Conservation (phyloP, 179 eudicot genomes). For the Beta corolliflora region DNA sequence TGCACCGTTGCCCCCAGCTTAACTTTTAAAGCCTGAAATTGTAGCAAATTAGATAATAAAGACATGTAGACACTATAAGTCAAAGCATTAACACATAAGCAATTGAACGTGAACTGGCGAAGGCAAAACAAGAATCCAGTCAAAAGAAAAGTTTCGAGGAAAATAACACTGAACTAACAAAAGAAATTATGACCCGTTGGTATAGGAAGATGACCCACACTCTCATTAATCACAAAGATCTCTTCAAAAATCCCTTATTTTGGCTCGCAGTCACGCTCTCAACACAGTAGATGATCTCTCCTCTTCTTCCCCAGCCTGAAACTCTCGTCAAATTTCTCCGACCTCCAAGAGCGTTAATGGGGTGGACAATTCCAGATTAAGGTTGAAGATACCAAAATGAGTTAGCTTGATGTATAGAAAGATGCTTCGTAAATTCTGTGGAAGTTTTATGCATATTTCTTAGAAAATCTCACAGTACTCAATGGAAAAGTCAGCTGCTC, state of each 20-base stretch:
- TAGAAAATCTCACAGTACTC: neutral
- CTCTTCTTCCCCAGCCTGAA: neutral
- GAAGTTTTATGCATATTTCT: neutral
- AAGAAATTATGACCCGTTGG: neutral
- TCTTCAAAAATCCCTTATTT: neutral
- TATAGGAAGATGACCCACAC: neutral
- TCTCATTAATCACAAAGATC: neutral
- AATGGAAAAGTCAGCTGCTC: neutral
- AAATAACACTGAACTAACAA: neutral
- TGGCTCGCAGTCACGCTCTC: neutral
- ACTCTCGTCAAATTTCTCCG: neutral
- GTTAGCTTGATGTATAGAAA: neutral
- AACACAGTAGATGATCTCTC: neutral
- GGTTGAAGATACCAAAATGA: neutral
- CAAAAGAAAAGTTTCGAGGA: no score
- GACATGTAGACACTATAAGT: neutral
- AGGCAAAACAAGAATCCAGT: neutral
- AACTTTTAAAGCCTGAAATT: slow-evolving; percentile 69
- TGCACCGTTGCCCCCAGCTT: slow-evolving; percentile 75
- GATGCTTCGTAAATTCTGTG: neutral
- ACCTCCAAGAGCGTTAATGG: neutral
- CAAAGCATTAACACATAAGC: neutral
- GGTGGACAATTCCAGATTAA: neutral
- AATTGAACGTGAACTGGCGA: neutral
- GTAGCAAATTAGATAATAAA: slow-evolving; percentile 10